phyloP scores from a whole-genome alignment of 176 grass and related monocot genomes.

The Puya raimondii region DNA sequence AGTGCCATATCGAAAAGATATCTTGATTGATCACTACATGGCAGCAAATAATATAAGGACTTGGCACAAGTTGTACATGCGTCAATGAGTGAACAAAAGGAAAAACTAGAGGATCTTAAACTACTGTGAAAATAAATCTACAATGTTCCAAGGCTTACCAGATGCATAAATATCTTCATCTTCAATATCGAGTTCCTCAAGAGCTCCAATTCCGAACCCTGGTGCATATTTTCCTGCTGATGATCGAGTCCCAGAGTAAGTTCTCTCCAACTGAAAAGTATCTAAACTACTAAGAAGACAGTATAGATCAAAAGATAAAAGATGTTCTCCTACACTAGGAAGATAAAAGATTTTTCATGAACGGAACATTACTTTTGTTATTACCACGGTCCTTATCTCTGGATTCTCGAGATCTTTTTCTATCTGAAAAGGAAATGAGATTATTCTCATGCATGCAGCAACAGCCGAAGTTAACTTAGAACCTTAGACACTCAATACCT shows the following conservation, averaged over 20 bases:
- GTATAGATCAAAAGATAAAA: constrained; percentile 12
- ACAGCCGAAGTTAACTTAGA: constrained; percentile 1
- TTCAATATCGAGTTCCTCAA: constrained; percentile 95
- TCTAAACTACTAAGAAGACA: constrained; percentile 7
- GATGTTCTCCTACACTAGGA: constrained; percentile 61
- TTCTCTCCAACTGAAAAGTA: not conserved
- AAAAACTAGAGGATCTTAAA: not conserved
- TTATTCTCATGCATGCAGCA: constrained; percentile 6
- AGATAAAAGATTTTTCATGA: constrained; percentile 48
- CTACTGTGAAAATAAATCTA: not conserved
- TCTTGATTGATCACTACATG: not conserved
- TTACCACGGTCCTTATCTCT: constrained; percentile 31
- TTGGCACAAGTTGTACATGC: not conserved
- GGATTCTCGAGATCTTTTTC: constrained; percentile 57
- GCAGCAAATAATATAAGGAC: not conserved
- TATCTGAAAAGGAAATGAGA: constrained; percentile 43
- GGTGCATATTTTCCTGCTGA: constrained; percentile 85
- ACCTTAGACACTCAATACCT: constrained; percentile 37
- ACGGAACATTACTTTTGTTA: constrained; percentile 43
- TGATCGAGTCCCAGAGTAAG: constrained; percentile 29
- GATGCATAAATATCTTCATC: constrained; percentile 99
- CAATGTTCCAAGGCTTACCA: constrained; percentile 25
- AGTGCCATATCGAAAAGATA: too few species aligned
- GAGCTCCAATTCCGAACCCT: constrained; percentile 93
- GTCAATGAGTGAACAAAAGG: not conserved